These are phyloP conservation scores for Fusarium decemcellulare DNA, from an alignment of 2,329 filamentous ascomycete species.

Conservation along the genomic window DNA sequence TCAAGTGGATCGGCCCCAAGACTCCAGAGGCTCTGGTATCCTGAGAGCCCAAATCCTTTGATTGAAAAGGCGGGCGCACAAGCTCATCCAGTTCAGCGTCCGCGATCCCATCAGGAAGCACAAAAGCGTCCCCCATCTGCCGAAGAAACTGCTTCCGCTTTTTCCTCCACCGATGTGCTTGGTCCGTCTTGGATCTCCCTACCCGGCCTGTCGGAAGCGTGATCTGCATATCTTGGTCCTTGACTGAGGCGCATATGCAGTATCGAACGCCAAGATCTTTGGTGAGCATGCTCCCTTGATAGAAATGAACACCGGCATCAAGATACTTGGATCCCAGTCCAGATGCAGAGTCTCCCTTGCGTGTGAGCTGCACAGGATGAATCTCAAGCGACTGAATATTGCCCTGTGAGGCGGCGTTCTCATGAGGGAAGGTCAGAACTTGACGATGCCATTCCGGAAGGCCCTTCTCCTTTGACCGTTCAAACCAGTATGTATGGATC, in stretches of 20 bases:
- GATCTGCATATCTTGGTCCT: conserved; percentile 43
- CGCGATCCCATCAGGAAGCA: conserved; percentile 55
- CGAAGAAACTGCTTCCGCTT: conserved; percentile 48
- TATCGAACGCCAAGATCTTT: conserved; percentile 60
- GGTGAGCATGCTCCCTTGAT: conserved; percentile 61
- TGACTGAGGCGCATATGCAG: conserved; percentile 51
- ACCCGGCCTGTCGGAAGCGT: conserved; percentile 47
- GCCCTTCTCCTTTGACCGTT: conserved; percentile 31
- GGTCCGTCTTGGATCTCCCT: conserved; percentile 43
- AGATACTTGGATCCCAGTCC: conserved; percentile 51
- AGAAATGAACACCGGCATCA: conserved; percentile 57
- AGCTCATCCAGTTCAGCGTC: conserved; percentile 44
- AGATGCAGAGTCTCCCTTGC: conserved; percentile 8
- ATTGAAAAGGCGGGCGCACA: conserved; percentile 24
- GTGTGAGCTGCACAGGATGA: conserved; percentile 44
- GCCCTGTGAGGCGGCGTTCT: conserved; percentile 4
- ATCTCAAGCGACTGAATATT: conserved; percentile 48
- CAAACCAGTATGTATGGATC: conserved; percentile 55
- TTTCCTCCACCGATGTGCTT: conserved; percentile 47
- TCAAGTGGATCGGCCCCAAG: conserved; percentile 41
- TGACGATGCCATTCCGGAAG: conserved; percentile 57
- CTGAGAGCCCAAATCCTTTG: neutral
- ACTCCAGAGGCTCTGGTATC: conserved; percentile 6
- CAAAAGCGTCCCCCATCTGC: conserved; percentile 50
- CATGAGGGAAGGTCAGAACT: conserved; percentile 46